Conservation (phyloP, 176 grass and related monocot genomes). For the Alopecurus myosuroides region DNA sequence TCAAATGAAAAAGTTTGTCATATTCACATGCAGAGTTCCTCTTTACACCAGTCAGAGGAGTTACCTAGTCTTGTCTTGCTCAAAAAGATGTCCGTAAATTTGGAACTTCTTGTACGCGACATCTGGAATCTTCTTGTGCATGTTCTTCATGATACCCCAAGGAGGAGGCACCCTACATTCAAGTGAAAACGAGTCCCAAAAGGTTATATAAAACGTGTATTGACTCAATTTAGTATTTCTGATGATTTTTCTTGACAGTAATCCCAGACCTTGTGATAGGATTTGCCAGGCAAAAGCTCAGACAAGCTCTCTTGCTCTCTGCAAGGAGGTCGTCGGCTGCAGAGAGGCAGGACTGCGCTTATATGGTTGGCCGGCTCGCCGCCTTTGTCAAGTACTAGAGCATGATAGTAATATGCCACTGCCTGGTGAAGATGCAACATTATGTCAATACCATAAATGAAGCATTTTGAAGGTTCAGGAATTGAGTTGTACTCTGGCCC, state of each 20-base stretch:
- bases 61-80: constrained; percentile 77
- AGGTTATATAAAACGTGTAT: background rate
- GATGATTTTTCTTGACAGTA: background rate
- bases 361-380: constrained; percentile 61
- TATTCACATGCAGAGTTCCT: background rate
- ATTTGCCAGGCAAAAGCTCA: constrained; percentile 86
- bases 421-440: constrained; percentile 42
- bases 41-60: background rate
- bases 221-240: background rate
- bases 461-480: background rate
- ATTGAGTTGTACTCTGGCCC: background rate
- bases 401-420: constrained; percentile 88
- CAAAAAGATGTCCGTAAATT: constrained; percentile 70
- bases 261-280: constrained; percentile 68
- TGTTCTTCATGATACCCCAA: constrained; percentile 94
- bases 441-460: constrained; percentile 3
- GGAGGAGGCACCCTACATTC: constrained; percentile 61
- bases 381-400: constrained; percentile 75
- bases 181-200: constrained; percentile 1
- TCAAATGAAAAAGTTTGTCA: background rate
- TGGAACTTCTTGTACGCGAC: constrained; percentile 68
- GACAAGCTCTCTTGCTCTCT: constrained; percentile 78
- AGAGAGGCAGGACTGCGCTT: constrained; percentile 77
- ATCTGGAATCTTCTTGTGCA: constrained; percentile 94
- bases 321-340: constrained; percentile 70